phyloP scores from a whole-genome alignment of 305 asterid genomes.

The Withania somnifera region DNA sequence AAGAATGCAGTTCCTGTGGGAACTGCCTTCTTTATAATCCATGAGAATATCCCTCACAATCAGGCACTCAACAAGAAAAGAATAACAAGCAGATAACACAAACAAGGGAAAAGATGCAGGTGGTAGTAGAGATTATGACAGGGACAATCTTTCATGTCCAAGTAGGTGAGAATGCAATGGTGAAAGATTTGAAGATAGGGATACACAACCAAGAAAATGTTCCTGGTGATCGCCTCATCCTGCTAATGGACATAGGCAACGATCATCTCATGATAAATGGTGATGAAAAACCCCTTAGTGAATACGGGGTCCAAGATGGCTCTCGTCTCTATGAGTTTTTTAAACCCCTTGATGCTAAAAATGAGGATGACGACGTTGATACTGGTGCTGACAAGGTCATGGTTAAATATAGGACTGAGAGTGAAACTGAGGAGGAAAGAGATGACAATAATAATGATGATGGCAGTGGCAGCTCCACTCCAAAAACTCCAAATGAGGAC shows the following conservation, averaged over 20 bases:
- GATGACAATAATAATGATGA: background rate
- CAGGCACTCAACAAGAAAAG: background rate
- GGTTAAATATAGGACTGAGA: background rate
- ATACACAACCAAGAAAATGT: slow-evolving; percentile 43
- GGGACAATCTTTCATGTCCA: slow-evolving; percentile 36
- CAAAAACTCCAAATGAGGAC: background rate
- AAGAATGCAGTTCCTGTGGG: slow-evolving; percentile 18
- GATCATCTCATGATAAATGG: slow-evolving; percentile 8
- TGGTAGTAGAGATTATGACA: slow-evolving; percentile 40
- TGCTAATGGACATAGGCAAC: slow-evolving; percentile 23
- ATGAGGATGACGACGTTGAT: background rate
- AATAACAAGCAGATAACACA: background rate
- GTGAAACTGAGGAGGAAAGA: background rate
- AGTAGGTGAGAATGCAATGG: slow-evolving; percentile 30
- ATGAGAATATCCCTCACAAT: background rate
- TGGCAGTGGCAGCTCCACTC: background rate
- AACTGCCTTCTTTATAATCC: background rate
- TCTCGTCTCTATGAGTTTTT: slow-evolving; percentile 47
- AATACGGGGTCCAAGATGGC: slow-evolving; percentile 39
- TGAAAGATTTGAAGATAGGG: slow-evolving; percentile 37
- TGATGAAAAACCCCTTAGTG: slow-evolving; percentile 19
- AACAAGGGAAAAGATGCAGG: slow-evolving; percentile 21
- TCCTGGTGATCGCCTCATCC: slow-evolving; percentile 33
- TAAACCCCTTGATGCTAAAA: background rate
- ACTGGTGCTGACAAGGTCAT: background rate